Base-by-base conservation (phyloP, 345 rosid genomes). In the Camelina hispida region DNA sequence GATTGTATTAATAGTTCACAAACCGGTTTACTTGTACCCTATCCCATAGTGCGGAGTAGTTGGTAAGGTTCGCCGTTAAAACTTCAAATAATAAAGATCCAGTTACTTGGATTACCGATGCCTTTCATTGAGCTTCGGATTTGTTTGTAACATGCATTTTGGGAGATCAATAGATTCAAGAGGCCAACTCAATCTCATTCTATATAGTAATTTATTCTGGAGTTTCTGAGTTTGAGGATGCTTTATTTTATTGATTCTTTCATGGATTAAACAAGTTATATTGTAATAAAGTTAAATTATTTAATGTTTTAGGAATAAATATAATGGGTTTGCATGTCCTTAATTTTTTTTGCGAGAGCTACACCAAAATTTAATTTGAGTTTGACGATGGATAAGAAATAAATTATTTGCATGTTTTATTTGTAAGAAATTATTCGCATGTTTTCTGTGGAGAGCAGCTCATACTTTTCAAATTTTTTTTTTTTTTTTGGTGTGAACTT, bases 331-430 rank as follows among this genome's bases (percentile, higher is more conserved):
- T n/a, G n/a, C n/a, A n/a, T n/a, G 46, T 12, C 46, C 17, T 20
- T 20, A 62, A 2, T 25, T 13, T 22, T 42, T 62, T 42, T 62
- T 43, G 50, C 16, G 50, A 42, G 30, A 7, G 47, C 47, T 42
- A 40, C 30, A 14, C 66, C 34, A 62, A 40, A 40, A 7, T 62
- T 62, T 40, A 60, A 40, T 37, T 12, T 66, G n/a, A 22, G 51
- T 23, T 38, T 10, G 23, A 9, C 62, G 37, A 7, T 22, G 6
- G 16, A 17, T 17, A 65, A 47, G 2, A 48, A 47, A 32, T 17
- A 2, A 25, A 2, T 2, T 17, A 30, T 47, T 64, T 48, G 51
- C 61, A 37, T 65, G 51, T 12, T 42, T n/a, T 14, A 13, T 61
- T 13, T 56, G 47, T 4, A 28, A 25, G 28, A 25, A 25, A 25